Base-by-base conservation (phyloP, 2,329 filamentous ascomycete species). In the Rhexocercosporidium sp. region DNA sequence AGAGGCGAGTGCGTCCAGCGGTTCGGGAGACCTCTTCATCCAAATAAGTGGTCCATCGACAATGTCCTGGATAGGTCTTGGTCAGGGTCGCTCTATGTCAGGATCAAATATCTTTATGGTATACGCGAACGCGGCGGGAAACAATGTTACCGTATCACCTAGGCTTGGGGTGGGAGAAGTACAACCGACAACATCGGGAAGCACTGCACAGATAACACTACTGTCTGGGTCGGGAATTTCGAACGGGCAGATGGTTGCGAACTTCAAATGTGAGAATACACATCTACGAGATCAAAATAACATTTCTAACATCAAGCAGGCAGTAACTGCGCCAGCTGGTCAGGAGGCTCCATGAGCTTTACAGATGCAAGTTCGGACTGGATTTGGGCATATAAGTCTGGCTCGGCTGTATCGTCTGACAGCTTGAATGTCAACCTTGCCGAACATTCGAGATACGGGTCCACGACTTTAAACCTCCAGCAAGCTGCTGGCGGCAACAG, bases 61-160 rank as follows among this genome's bases (percentile, higher is more conserved):
- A 6, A 82, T 85, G 73, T 76, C 82, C 76, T 89, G 84, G 83
- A 81, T 87, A 39, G 84, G 81, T 3, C 75, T 89, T 3, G 87
- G 86, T 8, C 85, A 88, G 74, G 87, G 87, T 29, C 78, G 71
- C 1, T 70, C 75, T 22, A 89, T 89, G 87, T 70, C 75, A 18
- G 83, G 82, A 25, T 76, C 86, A 6, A 87, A 87, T 74, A 88
- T 89, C 56, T 88, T 89, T 73, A 78, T 88, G 51, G 79, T 88
- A 6, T 89, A 89, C 71, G 81, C 84, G n/a, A 81, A 82, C 29
- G 77, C 81, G 46, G 77, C 77, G 44, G 82, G 84, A 29, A 81
- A 77, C 51, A 88, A 87, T 69, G 84, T 89, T 16, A 89, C 87
- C 0, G 70, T 89, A 9, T 88, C 86, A 3, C 82, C 86, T 11